These are phyloP conservation scores for Pythium guiyangense DNA, from an alignment of 352 stramenopile genomes.

Conservation along the genomic window DNA sequence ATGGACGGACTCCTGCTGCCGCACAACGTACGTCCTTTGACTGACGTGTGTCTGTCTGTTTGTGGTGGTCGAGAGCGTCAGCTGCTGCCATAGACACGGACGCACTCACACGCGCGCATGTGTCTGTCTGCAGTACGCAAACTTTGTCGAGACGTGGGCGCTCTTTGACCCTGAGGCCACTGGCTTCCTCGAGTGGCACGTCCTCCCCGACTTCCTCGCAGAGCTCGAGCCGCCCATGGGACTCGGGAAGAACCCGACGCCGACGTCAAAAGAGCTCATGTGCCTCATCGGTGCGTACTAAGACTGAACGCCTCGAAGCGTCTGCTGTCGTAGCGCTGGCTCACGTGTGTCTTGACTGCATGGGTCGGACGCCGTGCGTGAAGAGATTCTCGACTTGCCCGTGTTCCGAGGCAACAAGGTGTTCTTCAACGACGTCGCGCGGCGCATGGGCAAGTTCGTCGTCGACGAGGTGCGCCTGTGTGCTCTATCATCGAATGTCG, in stretches of 20 bases:
- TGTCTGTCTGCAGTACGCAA: constrained; percentile 46
- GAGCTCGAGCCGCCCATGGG: constrained; percentile 66
- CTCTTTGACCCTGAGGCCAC: constrained; percentile 83
- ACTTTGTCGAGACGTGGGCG: constrained; percentile 73
- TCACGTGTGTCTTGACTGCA: background rate
- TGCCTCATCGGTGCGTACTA: constrained; percentile 35
- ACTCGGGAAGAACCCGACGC: constrained; percentile 32
- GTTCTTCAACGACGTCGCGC: constrained; percentile 61
- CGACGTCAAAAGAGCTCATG: constrained; percentile 37
- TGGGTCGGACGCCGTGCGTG: background rate
- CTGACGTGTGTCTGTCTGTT: background rate
- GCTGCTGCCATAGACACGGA: background rate
- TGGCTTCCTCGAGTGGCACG: constrained; percentile 69
- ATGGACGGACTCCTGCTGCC: constrained; percentile 50
- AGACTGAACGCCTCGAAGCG: no score
- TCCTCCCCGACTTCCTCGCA: constrained; percentile 57
- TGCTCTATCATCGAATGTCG: no score
- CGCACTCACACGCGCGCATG: background rate
- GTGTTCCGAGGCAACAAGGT: constrained; percentile 59
- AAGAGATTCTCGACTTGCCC: constrained; percentile 47
- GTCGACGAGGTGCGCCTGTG: constrained; percentile 29
- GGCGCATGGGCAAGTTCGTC: constrained; percentile 52
- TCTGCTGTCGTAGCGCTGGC: no score
- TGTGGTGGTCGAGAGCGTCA: background rate
- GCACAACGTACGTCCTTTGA: constrained; percentile 35